These are phyloP conservation scores for Scutellaria galericulata DNA, from an alignment of 257 asterid genomes.

Conservation along the genomic window DNA sequence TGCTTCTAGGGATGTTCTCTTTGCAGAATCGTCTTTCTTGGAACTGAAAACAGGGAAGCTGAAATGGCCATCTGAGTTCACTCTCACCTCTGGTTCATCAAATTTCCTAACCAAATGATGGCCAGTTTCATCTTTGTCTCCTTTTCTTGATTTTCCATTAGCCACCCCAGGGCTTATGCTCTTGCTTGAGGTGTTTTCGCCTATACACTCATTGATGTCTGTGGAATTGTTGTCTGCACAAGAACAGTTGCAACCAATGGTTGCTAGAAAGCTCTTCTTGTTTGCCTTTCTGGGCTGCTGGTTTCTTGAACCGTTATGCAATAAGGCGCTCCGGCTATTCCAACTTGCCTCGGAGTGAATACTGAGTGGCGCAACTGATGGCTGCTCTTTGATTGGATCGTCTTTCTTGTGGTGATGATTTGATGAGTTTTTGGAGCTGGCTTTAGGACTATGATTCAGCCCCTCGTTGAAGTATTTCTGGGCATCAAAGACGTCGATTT, in stretches of 20 bases:
- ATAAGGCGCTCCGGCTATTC: constrained; percentile 62
- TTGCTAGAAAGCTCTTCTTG: constrained; percentile 59
- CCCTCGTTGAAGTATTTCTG: constrained; percentile 74
- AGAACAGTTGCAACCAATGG: constrained; percentile 65
- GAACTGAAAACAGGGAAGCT: constrained; percentile 37
- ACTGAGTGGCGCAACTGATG: constrained; percentile 48
- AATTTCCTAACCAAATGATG: constrained; percentile 3
- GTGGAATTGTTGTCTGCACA: constrained; percentile 61
- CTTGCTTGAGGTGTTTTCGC: constrained; percentile 34
- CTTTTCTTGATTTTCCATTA: constrained; percentile 31
- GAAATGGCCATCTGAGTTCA: constrained; percentile 26
- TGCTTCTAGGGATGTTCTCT: constrained; percentile 39
- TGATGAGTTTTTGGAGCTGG: constrained; percentile 26
- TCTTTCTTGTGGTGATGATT: constrained; percentile 39
- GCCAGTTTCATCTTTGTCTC: not conserved
- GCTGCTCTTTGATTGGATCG: constrained; percentile 39
- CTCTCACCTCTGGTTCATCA: constrained; percentile 27
- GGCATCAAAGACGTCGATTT: constrained; percentile 78
- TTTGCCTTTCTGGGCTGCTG: constrained; percentile 41
- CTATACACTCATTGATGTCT: constrained; percentile 37
- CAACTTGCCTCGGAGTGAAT: constrained; percentile 57
- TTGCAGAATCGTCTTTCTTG: constrained; percentile 37
- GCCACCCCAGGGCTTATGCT: constrained; percentile 24
- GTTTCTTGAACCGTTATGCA: constrained; percentile 44
- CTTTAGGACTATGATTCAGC: constrained; percentile 32